Base-by-base conservation (phyloP, 2,329 filamentous ascomycete genomes). In the Xylaria sp. region DNA sequence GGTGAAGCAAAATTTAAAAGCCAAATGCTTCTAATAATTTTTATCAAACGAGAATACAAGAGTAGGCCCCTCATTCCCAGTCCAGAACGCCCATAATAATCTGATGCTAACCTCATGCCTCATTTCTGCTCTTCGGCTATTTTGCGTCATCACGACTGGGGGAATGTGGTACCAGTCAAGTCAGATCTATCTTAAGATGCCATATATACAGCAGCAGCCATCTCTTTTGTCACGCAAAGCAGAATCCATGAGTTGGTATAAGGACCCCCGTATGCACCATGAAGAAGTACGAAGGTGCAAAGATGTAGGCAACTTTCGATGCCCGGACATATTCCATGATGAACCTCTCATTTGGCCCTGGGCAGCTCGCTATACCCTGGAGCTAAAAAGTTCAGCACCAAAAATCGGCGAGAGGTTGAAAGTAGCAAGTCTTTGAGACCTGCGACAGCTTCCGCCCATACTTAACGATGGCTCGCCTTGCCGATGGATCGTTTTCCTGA, bases 401-500 rank as follows among this genome's bases (percentile, higher is more conserved):
- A n/a, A 23, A 15, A 15, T 51, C n/a, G 44, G 2, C 34, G 48
- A 13, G 7, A 44, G 34, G n/a, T n/a, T n/a, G 50, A 3, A 44
- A 44, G 28, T 28, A 41, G 25, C 20, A 68, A 5, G 13, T 52
- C 37, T 13, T 8, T 37, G 5, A n/a, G 12, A 39, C 3, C 31
- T 8, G 1, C n/a, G 12, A 15, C 18, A 52, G 52, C 39, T 41
- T 52, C 52, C 39, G n/a, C 13, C 10, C 48, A 25, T 23, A 15
- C 31, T 85, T 86, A 93, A 81, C 91, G 89, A 75, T 90, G 89
- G 77, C 88, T 84, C 67, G 93, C 95, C 87, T 96, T 97, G 82
- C 96, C 95, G 79, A 97, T 94, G 72, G 93, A 91, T 81, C 96
- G 92, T 88, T 98, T 99, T 77, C 96, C 96, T 70, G 92, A 87